These are phyloP conservation scores for Erodium texanum DNA, from an alignment of 441 rosid genomes.

Conservation along the genomic window DNA sequence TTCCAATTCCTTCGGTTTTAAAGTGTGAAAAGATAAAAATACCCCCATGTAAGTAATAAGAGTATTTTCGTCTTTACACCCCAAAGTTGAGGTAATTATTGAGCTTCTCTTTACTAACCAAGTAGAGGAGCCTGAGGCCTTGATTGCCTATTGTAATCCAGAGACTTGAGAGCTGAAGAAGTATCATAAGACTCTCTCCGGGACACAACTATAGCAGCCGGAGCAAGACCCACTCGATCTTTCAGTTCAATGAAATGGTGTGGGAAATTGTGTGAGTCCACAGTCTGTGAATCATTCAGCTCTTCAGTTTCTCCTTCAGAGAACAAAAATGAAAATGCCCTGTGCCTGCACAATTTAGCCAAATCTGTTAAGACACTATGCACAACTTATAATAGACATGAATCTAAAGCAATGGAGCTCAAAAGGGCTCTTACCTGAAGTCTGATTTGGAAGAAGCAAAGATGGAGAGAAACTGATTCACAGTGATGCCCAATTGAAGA, in stretches of 20 bases:
- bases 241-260: constrained; percentile 62
- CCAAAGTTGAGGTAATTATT: too few species aligned
- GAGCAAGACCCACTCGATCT: constrained; percentile 64
- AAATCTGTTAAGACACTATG: too few species aligned
- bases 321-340: constrained; percentile 80
- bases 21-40: too few species aligned
- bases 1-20: too few species aligned
- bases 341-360: constrained; percentile 42
- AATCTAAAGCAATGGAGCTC: too few species aligned
- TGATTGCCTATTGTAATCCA: constrained; percentile 41
- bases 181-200: constrained; percentile 47
- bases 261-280: constrained; percentile 74
- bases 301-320: constrained; percentile 66
- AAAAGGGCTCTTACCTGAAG: constrained; percentile 42
- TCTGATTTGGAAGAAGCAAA: constrained; percentile 78
- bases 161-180: neutral
- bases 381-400: too few species aligned
- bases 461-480: constrained; percentile 71
- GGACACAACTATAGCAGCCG: constrained; percentile 68
- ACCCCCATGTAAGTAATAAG: too few species aligned
- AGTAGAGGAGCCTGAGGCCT: constrained; percentile 25
- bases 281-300: constrained; percentile 55
- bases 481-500: constrained; percentile 71
- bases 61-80: too few species aligned
- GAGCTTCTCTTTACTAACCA: constrained; percentile 48